phyloP scores from a whole-genome alignment of 129 eudicot genomes.

The Chrysanthemum makinoi region DNA sequence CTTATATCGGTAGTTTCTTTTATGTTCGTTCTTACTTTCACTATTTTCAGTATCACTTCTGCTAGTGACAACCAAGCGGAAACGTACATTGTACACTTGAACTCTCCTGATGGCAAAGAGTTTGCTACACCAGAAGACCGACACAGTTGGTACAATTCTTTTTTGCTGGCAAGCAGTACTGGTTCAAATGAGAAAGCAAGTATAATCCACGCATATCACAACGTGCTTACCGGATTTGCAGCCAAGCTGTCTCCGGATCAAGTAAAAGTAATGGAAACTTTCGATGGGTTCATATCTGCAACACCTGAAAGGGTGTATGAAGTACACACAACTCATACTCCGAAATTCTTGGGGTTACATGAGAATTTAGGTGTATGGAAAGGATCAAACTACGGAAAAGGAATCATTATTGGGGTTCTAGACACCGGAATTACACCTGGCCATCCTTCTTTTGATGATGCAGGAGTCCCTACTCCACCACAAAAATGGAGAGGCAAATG shows the following conservation, averaged over 20 bases:
- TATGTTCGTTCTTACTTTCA: slow-evolving; percentile 22
- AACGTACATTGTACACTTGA: slow-evolving; percentile 33
- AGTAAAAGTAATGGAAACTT: slow-evolving; percentile 32
- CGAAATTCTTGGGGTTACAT: no score
- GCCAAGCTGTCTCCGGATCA: slow-evolving; percentile 33
- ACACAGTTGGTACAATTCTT: slow-evolving; percentile 24
- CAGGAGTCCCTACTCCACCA: slow-evolving; percentile 39
- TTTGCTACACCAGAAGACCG: slow-evolving; percentile 30
- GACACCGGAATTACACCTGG: slow-evolving; percentile 40
- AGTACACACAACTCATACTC: no score
- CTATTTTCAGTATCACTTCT: slow-evolving; percentile 8
- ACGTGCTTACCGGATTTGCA: slow-evolving; percentile 40
- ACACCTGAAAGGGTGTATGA: no score
- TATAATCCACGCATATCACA: slow-evolving; percentile 35
- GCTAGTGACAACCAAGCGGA: slow-evolving; percentile 16
- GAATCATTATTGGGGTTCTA: slow-evolving; percentile 42
- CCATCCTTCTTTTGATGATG: slow-evolving; percentile 38
- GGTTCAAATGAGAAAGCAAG: slow-evolving; percentile 18
- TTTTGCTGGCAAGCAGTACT: background rate
- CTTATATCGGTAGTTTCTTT: slow-evolving; percentile 18
- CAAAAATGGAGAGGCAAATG: slow-evolving; percentile 1
- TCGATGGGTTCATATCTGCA: slow-evolving; percentile 22
- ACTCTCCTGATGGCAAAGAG: slow-evolving; percentile 6
- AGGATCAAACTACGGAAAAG: slow-evolving; percentile 34
- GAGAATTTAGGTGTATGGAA: no score